A percentile compares a stretch with the other conserved stretches of the same genome.
These are phyloP conservation scores for Cladophialophora chaetospira DNA, from an alignment of 2,329 filamentous ascomycete genomes.

Conservation along the genomic window DNA sequence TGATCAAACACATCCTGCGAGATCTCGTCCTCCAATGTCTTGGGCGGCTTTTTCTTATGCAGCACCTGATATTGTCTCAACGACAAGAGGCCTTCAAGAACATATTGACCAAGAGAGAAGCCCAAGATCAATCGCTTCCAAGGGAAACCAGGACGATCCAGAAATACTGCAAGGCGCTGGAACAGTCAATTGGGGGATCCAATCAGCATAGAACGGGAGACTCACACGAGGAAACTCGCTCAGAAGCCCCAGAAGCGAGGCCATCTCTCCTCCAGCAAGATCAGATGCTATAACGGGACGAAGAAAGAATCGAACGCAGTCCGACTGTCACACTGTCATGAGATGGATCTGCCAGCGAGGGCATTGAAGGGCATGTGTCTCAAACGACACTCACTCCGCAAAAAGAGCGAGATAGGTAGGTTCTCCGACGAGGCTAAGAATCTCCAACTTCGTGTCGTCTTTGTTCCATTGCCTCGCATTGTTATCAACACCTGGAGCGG, in stretches of 20 bases:
- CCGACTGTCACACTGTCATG: too few relatives aligned
- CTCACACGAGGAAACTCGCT: conserved; percentile 34
- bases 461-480: neutral
- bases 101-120: conserved; percentile 88
- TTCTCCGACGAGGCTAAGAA: conserved; percentile 1
- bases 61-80: conserved; percentile 87
- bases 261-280: conserved; percentile 24
- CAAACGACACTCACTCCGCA: too few relatives aligned
- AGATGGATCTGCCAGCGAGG: conserved; percentile 8
- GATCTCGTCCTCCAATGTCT: conserved; percentile 85
- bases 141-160: conserved; percentile 90
- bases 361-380: neutral
- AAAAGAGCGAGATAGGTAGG: too few relatives aligned
- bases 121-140: conserved; percentile 97
- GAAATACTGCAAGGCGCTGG: conserved; percentile 73
- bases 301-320: too few relatives aligned
- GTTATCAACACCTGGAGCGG: neutral
- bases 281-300: neutral
- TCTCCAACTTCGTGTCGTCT: neutral
- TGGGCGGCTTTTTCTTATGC: conserved; percentile 75
- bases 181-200: conserved; percentile 7
- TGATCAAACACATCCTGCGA: conserved; percentile 91
- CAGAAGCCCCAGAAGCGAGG: conserved; percentile 31
- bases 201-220: neutral
- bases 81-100: conserved; percentile 86